Conservation (phyloP, 176 grass and related monocot species). For the Rhynchospora pubera region DNA sequence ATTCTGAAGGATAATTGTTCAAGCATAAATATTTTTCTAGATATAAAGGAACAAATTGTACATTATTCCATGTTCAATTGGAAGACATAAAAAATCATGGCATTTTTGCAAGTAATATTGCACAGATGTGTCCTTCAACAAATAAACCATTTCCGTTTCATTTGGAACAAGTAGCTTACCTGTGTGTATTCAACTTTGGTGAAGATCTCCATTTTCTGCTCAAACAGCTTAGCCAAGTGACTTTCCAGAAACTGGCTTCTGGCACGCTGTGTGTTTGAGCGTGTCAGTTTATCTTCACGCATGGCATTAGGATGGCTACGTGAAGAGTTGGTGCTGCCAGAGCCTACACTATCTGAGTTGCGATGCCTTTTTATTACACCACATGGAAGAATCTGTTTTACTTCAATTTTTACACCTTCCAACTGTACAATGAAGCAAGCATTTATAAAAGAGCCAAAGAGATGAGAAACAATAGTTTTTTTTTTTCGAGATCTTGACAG, state of each 20-base stretch:
- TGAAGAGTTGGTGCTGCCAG: slow-evolving; percentile 59
- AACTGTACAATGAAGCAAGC: slow-evolving; percentile 46
- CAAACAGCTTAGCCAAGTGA: slow-evolving; percentile 93
- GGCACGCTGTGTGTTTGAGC: slow-evolving; percentile 61
- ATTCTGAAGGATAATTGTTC: not conserved
- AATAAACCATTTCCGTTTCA: not conserved
- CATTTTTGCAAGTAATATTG: not conserved
- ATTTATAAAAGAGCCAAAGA: not conserved
- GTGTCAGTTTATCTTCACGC: slow-evolving; percentile 68
- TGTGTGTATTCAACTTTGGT: slow-evolving; percentile 99
- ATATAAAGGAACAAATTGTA: not conserved
- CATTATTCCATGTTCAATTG: not conserved
- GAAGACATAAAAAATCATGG: not conserved
- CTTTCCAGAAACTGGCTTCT: slow-evolving; percentile 99
- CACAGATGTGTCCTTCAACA: not conserved
- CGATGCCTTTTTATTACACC: slow-evolving; percentile 75
- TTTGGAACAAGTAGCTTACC: slow-evolving; percentile 27
- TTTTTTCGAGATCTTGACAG: too few relatives aligned
- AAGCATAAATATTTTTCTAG: not conserved
- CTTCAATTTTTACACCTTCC: slow-evolving; percentile 74
- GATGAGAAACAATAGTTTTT: too few relatives aligned
- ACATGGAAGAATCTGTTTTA: slow-evolving; percentile 74
- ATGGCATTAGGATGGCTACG: slow-evolving; percentile 87
- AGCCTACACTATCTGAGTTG: slow-evolving; percentile 86
- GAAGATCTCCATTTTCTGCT: slow-evolving; percentile 99